Evolutionary conservation across 768 basidiomycete genomes (phyloP), one percentile per base, ranked within the genome.

Genomic region (Leccinum imitatum): DNA sequence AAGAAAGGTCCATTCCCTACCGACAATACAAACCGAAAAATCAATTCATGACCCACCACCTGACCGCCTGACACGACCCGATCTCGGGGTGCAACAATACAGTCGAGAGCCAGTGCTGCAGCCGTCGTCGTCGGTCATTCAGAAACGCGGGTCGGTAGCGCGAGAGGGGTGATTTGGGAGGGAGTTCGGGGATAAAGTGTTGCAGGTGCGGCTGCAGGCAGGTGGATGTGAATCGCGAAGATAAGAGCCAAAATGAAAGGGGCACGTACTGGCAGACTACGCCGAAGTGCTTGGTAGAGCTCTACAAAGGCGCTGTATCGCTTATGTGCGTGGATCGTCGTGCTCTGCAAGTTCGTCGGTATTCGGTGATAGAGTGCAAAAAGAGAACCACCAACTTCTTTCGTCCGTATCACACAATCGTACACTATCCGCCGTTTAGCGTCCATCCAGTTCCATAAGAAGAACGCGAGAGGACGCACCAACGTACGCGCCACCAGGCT

Each of bases 1-100:
- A 4, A n/a, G 39, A 41, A 10, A 11, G 44, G 44, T 19, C 44
- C 44, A 44, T 44, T 19, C 41, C 39, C 44, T 46, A 6, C 10
- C 10, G 11, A 15, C 14, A 44, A 2, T n/a, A 44, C 9, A 19
- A 46, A 19, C 17, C n/a, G 9, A n/a, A 19, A 19, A 13, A 46
- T 69, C 47, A 71, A 23, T 79, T 71, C 76, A 84, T 83, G 37
- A 89, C 81, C 89, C 89, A 90, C 47, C 75, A 67, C 59, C 83
- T 73, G 11, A 87, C 87, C 2, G 79, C 82, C 55, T 84, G 79
- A 50, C 80, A 82, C 0, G 82, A 83, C 2, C 89, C 89, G 7
- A 90, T 75, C 53, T 90, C 88, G 4, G 89, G 89, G 64, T 90
- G 88, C 1, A 90, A 74, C 0, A 90, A 67, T 2, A 90, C 79